These are phyloP conservation scores for Calonectria pauciramosa DNA, from an alignment of 2,329 filamentous ascomycete genomes.

Conservation along the genomic window DNA sequence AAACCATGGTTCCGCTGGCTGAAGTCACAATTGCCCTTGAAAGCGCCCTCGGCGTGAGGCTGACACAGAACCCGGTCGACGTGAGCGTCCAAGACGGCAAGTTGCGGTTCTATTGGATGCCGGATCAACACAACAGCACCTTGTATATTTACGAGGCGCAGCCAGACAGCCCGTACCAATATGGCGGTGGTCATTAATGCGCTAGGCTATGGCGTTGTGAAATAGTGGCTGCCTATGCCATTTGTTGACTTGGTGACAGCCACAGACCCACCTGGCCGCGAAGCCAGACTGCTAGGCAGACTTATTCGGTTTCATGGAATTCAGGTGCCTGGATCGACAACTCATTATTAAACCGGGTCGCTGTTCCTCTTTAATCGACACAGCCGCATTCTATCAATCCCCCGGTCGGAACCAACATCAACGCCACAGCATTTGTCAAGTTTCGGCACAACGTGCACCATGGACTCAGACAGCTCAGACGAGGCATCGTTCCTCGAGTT, in stretches of 20 bases:
- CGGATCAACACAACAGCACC: constrained; percentile 61
- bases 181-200: constrained; percentile 32
- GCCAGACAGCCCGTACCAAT: constrained; percentile 37
- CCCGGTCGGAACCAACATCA: neutral
- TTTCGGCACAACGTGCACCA: constrained; percentile 2
- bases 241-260: constrained; percentile 20
- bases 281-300: constrained; percentile 29
- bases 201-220: neutral
- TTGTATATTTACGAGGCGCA: constrained; percentile 62
- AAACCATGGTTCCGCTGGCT: constrained; percentile 59
- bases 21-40: constrained; percentile 61
- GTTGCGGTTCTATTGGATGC: constrained; percentile 61
- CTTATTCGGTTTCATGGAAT: constrained; percentile 19
- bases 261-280: constrained; percentile 19
- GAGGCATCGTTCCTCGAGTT: constrained; percentile 21
- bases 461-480: constrained; percentile 6
- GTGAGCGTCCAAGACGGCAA: constrained; percentile 58
- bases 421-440: neutral
- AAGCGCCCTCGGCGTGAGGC: constrained; percentile 53
- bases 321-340: constrained; percentile 31
- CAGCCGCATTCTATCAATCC: neutral
- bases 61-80: constrained; percentile 65
- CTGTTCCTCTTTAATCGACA: neutral
- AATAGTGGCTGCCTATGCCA: constrained; percentile 33
- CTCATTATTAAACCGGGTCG: neutral